A percentile compares a stretch with the other conserved stretches of the same genome.
Conservation (phyloP, 2,329 filamentous ascomycete genomes). For the Neonectria punicea region DNA sequence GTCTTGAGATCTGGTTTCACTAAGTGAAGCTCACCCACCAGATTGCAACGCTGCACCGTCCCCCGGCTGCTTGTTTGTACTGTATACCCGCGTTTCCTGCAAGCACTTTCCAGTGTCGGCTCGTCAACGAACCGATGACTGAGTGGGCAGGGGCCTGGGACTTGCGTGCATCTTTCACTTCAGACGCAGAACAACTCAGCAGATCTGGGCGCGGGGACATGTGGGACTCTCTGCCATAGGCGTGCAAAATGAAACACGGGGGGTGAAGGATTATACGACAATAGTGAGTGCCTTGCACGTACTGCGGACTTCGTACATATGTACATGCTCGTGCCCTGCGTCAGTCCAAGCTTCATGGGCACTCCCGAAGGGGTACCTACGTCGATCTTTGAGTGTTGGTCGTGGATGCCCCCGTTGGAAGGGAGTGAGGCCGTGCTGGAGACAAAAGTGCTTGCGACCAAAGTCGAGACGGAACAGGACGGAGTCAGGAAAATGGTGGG, state of each 20-base stretch:
- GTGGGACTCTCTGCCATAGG: constrained; percentile 18
- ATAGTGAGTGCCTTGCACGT: neutral
- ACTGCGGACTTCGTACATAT: no score
- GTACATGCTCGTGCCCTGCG: constrained; percentile 8
- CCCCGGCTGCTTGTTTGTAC: constrained; percentile 3
- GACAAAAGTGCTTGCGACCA: neutral
- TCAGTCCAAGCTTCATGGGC: constrained; percentile 23
- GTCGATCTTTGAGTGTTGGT: constrained; percentile 32
- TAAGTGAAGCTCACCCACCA: constrained; percentile 13
- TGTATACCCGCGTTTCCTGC: constrained; percentile 19
- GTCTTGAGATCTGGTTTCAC: constrained; percentile 20
- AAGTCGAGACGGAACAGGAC: neutral
- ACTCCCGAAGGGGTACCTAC: constrained; percentile 21
- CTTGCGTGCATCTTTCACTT: neutral
- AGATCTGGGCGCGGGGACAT: constrained; percentile 10
- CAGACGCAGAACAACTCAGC: neutral
- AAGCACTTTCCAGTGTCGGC: constrained; percentile 18
- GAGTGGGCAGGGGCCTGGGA: constrained; percentile 3
- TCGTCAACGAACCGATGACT: constrained; percentile 9
- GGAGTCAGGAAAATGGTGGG: constrained; percentile 9
- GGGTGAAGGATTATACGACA: constrained; percentile 1
- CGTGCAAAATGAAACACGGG: constrained; percentile 20
- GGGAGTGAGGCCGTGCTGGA: constrained; percentile 17
- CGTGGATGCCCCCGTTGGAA: constrained; percentile 1
- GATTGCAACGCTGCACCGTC: neutral